A percentile compares a stretch with the other conserved stretches of the same genome.
Evolutionary conservation across 768 basidiomycete species (phyloP).

Genomic region (Termitomyces sp.): DNA sequence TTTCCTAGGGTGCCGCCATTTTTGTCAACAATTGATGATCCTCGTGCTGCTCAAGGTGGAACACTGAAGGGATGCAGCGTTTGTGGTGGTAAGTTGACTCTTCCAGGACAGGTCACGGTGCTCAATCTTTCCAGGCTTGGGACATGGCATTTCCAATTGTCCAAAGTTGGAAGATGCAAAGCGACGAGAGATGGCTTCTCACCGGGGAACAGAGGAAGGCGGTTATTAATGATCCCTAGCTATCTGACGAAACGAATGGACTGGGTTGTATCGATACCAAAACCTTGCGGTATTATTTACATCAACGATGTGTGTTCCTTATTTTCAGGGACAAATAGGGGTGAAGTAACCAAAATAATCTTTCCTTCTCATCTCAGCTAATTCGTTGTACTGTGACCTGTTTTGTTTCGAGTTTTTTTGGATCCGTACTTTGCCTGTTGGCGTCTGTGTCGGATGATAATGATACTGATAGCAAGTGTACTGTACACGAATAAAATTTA

Average conservation of each 20-base stretch:
- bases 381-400: too few relatives aligned
- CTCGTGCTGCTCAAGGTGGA: slow-evolving; percentile 73
- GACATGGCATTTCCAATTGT: slow-evolving; percentile 91
- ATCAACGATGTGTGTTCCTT: too few relatives aligned
- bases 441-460: too few relatives aligned
- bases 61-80: slow-evolving; percentile 87
- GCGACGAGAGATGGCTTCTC: slow-evolving; percentile 84
- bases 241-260: background rate
- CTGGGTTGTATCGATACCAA: background rate
- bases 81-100: slow-evolving; percentile 69
- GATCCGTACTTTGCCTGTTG: too few relatives aligned
- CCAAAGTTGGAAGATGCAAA: slow-evolving; percentile 95
- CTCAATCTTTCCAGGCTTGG: slow-evolving; percentile 54
- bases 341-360: too few relatives aligned
- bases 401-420: too few relatives aligned
- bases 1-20: slow-evolving; percentile 84
- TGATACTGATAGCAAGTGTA: background rate
- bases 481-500: background rate
- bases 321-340: too few relatives aligned
- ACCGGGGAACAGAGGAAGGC: slow-evolving; percentile 64
- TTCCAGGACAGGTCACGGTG: background rate
- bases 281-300: too few relatives aligned
- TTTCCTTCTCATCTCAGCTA: too few relatives aligned
- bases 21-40: slow-evolving; percentile 85
- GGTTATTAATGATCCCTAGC: slow-evolving; percentile 21